Evolutionary conservation across 768 basidiomycete species (phyloP), one percentile per base, ranked within the genome.

Genomic region (Saitozyma podzolica): DNA sequence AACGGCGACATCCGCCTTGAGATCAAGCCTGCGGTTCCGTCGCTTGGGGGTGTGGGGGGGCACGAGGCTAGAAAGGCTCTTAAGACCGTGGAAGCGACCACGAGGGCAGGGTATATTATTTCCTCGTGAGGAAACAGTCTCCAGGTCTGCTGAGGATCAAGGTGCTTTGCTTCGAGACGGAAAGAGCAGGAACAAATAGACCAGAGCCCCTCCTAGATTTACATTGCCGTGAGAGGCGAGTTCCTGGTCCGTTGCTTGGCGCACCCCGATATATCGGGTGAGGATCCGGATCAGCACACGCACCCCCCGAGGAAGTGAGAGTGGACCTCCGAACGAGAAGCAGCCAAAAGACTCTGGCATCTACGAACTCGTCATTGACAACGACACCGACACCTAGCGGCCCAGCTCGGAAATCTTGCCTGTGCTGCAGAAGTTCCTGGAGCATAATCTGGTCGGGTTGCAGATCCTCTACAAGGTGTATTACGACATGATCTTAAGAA

Each of bases 321-420:
- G 65, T 29, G 76, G 72, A 40, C 68, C 74, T 20, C 69, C 71
- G 5, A 54, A 67, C n/a, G 51, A 49, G 9, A 56, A 50, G 6
- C 74, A 72, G 17, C 73, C 74, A 6, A 75, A 68, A 51, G 78
- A 80, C 66, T 80, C 80, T 9, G 66, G 73, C n/a, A 61, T 81
- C 40, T 93, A 91, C 89, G 89, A 92, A 77, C 77, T 92, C 41
- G 87, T 91, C 65, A 85, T 92, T 71, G 91, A 92, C 76, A 92
- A 93, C 68, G 81, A 83, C 70, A 81, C 80, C 67, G 91, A 90
- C 53, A 93, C 90, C 56, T 92, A 92, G 74, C 84, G 89, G 40
- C 91, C 91, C 0, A 85, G 90, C 72, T 82, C 83, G 57, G 77
- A 69, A 58, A 70, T 91, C 66, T 80, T 92, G 2, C 87, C 88